These are phyloP conservation scores for Kwoniella dendrophila DNA, from an alignment of 768 basidiomycete genomes.

Conservation along the genomic window DNA sequence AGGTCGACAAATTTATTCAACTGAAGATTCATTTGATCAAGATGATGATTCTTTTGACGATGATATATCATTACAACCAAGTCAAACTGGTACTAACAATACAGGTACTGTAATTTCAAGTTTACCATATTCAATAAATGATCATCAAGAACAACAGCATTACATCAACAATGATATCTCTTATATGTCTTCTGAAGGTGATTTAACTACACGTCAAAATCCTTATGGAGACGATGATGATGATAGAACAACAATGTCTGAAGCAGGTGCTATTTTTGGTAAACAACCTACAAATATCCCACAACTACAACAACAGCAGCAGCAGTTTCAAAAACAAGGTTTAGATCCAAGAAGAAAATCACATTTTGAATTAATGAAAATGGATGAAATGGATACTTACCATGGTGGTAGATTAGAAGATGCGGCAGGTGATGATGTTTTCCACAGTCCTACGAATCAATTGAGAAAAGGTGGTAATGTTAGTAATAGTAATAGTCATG, in stretches of 20 bases:
- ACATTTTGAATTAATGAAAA: slow-evolving; percentile 43
- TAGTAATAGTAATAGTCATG: too few species aligned
- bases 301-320: neutral
- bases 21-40: slow-evolving; percentile 16
- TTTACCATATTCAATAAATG: slow-evolving; percentile 13
- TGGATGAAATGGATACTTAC: slow-evolving; percentile 53
- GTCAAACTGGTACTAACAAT: neutral
- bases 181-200: slow-evolving; percentile 16
- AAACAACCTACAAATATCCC: slow-evolving; percentile 9
- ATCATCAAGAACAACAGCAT: neutral
- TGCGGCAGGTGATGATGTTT: slow-evolving; percentile 33
- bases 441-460: slow-evolving; percentile 13
- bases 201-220: neutral
- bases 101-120: slow-evolving; percentile 12
- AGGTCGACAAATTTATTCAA: slow-evolving; percentile 14
- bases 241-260: neutral
- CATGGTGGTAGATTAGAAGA: slow-evolving; percentile 51
- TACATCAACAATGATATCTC: slow-evolving; percentile 4
- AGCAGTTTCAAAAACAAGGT: neutral
- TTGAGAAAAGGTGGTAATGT: neutral
- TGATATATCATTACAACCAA: slow-evolving; percentile 1
- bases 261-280: slow-evolving; percentile 19
- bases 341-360: slow-evolving; percentile 7
- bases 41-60: slow-evolving; percentile 39
- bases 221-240: too few species aligned